Base-by-base conservation (phyloP, 208 protist species). In the Trypanosoma platydactyli region DNA sequence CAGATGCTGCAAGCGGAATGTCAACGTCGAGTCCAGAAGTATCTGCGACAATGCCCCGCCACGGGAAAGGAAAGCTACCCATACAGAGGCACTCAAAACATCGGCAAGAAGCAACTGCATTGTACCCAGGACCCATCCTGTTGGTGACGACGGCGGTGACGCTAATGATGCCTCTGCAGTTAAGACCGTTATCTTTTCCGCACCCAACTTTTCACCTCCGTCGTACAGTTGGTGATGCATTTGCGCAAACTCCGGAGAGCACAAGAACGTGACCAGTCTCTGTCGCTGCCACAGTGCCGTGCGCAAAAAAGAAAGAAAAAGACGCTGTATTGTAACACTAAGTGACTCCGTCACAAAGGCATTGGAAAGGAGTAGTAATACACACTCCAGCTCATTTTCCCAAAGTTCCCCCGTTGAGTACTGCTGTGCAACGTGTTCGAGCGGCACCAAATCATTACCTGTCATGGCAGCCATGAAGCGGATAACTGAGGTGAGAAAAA, bases 1-100 rank as follows among this genome's bases (percentile, higher is more conserved):
- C 41, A 95, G 44, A 73, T 95, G 79, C 58, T 83, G 84, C 38
- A 84, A 78, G 33, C 82, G 81, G 50, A 92, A 95, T 48, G 44
- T 38, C 27, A 91, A 61, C 15, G 71, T 45, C 18, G 63, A 24
- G 59, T 80, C 75, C 41, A 83, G 65, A 18, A 95, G 79, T 48
- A 75, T 62, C 42, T 89, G 76, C 15, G 64, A 69, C 18, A 95
- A 56, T 7, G 79, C 89, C 15, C 74, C 79, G 33, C 89, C 89
- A 22, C 77, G 69, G 16, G 78, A 77, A 33, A 89, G 62, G 79
- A 83, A 95, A 7, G 84, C 80, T n/a, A 84, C 62, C 86, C 83
- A 91, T 59, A 84, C 64, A 29, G 79, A 82, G 9, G 71, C 68
- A 59, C 73, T 71, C 11, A 95, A 61, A 48, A 91, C 84, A 67